phyloP scores from a whole-genome alignment of 2,329 filamentous ascomycete species.

The Colletotrichum truncatum region DNA sequence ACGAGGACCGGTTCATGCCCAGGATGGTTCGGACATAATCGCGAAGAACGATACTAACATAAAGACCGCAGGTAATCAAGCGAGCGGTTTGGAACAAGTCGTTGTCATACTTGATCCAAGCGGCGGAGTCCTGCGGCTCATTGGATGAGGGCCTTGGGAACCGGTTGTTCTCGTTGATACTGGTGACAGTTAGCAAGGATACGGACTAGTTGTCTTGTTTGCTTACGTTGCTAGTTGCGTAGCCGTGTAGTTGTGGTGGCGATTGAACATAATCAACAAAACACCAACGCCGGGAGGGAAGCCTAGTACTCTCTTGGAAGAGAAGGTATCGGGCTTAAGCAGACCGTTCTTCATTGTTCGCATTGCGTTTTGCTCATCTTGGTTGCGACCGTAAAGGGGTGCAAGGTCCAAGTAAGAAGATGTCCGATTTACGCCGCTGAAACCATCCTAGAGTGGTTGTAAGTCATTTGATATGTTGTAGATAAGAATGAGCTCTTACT shows the following conservation, averaged over 20 bases:
- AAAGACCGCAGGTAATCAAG: constrained; percentile 63
- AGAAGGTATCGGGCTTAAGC: constrained; percentile 64
- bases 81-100: constrained; percentile 50
- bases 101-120: constrained; percentile 46
- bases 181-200: constrained; percentile 9
- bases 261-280: constrained; percentile 62
- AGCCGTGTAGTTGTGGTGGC: constrained; percentile 36
- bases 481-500: not conserved
- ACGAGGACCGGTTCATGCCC: constrained; percentile 57
- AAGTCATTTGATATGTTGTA: constrained; percentile 15
- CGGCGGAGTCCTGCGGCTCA: constrained; percentile 31
- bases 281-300: constrained; percentile 63
- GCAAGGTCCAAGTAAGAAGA: constrained; percentile 58
- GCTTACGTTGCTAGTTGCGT: constrained; percentile 32
- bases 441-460: constrained; percentile 39
- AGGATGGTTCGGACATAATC: constrained; percentile 50
- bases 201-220: not conserved
- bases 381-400: constrained; percentile 62
- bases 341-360: constrained; percentile 58
- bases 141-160: constrained; percentile 37
- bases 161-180: constrained; percentile 52
- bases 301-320: constrained; percentile 57
- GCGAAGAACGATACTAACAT: constrained; percentile 57
- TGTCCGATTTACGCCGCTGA: constrained; percentile 40
- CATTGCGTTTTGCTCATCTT: constrained; percentile 58